Evolutionary conservation across 305 asterid species (phyloP).

Genomic region (Withania somnifera): DNA sequence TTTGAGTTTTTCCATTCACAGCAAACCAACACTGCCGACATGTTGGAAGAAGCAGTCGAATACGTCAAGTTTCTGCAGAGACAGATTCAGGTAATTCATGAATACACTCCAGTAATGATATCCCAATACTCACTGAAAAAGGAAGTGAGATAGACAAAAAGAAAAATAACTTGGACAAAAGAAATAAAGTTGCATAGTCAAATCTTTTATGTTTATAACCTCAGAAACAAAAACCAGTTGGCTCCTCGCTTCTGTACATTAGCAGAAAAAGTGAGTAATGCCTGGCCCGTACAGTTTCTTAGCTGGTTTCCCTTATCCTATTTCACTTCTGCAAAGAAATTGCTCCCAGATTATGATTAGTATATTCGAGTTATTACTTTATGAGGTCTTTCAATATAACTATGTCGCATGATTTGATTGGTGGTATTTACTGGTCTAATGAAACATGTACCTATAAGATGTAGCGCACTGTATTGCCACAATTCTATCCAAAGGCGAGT

Average conservation of each 20-base stretch:
- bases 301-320: neutral
- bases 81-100: constrained; percentile 62
- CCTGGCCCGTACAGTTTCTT: neutral
- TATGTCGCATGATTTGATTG: neutral
- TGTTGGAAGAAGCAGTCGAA: constrained; percentile 87
- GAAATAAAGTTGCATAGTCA: neutral
- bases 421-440: neutral
- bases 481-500: neutral
- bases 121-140: neutral
- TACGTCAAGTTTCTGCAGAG: constrained; percentile 73
- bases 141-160: neutral
- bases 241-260: neutral
- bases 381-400: neutral
- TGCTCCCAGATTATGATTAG: neutral
- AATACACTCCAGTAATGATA: neutral
- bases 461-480: neutral
- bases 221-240: neutral
- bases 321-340: neutral
- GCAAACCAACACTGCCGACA: constrained; percentile 97
- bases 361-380: neutral
- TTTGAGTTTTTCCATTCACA: constrained; percentile 26
- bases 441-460: neutral
- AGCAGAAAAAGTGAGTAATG: neutral
- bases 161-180: neutral
- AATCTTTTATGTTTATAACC: neutral